Evolutionary conservation across 2,329 filamentous ascomycete species (phyloP), one percentile per base, ranked within the genome.

Genomic region (Fusarium oligoseptatum): DNA sequence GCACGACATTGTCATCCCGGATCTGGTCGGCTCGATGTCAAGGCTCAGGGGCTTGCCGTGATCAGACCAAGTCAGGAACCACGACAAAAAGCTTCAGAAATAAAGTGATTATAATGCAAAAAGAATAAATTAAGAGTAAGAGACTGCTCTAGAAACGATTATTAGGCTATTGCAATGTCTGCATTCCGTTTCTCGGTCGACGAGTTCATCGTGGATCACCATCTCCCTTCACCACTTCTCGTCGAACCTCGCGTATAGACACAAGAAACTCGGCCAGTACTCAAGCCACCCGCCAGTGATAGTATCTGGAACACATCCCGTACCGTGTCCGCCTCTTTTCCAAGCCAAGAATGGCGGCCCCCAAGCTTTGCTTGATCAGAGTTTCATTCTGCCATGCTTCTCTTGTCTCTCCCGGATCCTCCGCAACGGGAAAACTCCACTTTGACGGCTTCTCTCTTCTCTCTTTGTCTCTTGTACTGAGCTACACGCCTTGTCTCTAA

Each of bases 1-100:
- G 72, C 72, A 75, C 69, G 60, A 75, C 72, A 74, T 74, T 68
- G 50, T 11, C 60, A 41, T 66, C 64, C 72, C 64, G 72, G 29
- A 72, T 72, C 68, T 72, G 41, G 45, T 39, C 22, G 39, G 32
- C 48, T 36, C 34, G 29, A 43, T 24, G 55, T n/a, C 22, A 48
- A 22, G 55, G n/a, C 20, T 39, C 56, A 55, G 64, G 55, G 64
- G 56, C 24, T 39, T 22, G 20, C 27, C 48, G n/a, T n/a, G 34
- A 55, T 52, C n/a, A 22, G 24, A n/a, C 32, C 41, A 55, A 32
- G 27, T 24, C 55, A 50, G 27, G 43, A 12, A 62, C 43, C 17
- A 32, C 15, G 48, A 20, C 11, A 52, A 52, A 52, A 52, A 52
- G 6, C 17, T 14, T 52, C 11, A 24, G 17, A 4, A 22, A 36